These are phyloP conservation scores for Daldinia vernicosa DNA, from an alignment of 495 filamentous ascomycete species.

Conservation along the genomic window DNA sequence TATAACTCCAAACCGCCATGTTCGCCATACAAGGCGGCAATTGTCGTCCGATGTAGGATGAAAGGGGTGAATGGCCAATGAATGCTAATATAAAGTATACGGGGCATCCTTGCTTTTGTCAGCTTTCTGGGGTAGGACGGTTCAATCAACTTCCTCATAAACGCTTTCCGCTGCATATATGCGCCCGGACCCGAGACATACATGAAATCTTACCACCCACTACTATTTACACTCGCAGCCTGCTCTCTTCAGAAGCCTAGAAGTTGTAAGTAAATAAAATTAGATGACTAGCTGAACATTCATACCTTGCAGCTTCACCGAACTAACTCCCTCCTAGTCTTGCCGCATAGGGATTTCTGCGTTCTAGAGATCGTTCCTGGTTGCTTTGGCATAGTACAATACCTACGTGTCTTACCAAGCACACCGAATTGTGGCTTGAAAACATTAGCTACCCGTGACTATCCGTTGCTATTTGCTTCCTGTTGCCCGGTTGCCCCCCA, in stretches of 20 bases:
- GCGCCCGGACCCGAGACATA: background rate
- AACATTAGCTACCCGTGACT: background rate
- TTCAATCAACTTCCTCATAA: background rate
- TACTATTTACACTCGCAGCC: background rate
- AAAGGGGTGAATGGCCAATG: background rate
- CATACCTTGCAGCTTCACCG: background rate
- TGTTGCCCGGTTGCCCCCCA: background rate
- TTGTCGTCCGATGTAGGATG: background rate
- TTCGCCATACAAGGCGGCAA: background rate
- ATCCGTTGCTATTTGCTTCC: background rate
- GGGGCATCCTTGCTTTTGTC: background rate
- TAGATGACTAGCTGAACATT: background rate
- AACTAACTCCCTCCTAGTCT: background rate
- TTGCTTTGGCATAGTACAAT: background rate
- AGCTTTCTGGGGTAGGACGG: background rate
- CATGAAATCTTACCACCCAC: background rate
- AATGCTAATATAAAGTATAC: background rate
- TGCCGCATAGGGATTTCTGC: background rate
- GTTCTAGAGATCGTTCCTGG: background rate
- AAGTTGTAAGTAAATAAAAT: background rate
- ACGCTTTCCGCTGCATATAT: background rate
- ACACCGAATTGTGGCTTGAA: background rate
- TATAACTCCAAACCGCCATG: background rate
- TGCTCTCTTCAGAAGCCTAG: background rate
- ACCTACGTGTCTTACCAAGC: background rate